phyloP scores from a whole-genome alignment of 2,329 filamentous ascomycete species.

The Aureobasidium sp. region DNA sequence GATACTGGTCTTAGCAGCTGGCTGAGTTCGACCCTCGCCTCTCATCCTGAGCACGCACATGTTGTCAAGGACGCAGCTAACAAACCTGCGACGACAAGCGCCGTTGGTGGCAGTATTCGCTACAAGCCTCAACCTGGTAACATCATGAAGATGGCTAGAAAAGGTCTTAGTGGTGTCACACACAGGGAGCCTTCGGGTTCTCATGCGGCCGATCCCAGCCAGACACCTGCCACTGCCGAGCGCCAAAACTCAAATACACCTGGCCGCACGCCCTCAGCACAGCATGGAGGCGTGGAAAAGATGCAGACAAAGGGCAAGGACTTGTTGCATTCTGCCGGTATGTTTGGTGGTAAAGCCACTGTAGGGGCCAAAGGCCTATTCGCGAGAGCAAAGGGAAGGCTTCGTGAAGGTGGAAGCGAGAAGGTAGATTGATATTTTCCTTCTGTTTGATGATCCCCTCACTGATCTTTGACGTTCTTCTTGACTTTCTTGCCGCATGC shows the following conservation, averaged over 20 bases:
- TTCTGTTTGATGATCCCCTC: conserved; percentile 30
- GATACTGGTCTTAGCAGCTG: conserved; percentile 67
- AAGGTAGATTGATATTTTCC: conserved; percentile 73
- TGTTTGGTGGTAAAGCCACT: conserved; percentile 59
- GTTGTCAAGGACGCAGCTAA: conserved; percentile 16
- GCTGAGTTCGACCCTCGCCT: conserved; percentile 44
- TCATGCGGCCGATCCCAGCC: neutral
- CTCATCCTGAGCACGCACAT: conserved; percentile 48
- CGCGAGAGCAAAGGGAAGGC: conserved; percentile 82
- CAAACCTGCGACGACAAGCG: conserved; percentile 1
- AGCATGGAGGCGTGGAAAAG: conserved; percentile 22
- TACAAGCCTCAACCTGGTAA: conserved; percentile 23
- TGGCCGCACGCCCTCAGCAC: neutral
- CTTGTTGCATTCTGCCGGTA: conserved; percentile 72
- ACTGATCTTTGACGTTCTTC: conserved; percentile 9
- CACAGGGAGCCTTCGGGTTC: conserved; percentile 8
- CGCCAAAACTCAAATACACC: neutral
- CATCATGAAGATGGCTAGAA: conserved; percentile 20
- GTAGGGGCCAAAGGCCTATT: conserved; percentile 87
- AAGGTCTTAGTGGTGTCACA: conserved; percentile 15
- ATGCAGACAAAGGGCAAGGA: conserved; percentile 83
- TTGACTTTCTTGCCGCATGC: neutral
- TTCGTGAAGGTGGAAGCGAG: conserved; percentile 58
- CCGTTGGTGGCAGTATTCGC: conserved; percentile 12
- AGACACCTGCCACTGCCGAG: neutral